Base-by-base conservation (phyloP, 352 stramenopile species). In the Peronospora farinosa region DNA sequence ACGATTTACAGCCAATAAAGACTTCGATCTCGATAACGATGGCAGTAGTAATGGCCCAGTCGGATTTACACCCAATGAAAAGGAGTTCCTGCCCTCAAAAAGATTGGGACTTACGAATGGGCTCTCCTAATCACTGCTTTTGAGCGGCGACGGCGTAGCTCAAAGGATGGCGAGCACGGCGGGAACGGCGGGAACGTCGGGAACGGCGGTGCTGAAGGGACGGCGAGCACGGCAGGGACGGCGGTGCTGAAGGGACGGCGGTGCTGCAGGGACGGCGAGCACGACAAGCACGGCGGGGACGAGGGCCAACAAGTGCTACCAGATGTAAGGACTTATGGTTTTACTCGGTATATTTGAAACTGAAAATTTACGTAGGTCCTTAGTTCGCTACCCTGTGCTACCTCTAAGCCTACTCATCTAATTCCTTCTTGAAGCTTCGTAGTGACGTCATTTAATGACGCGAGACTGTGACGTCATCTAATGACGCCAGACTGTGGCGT, bases 51-150 rank as follows among this genome's bases (percentile, higher is more conserved):
- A 32, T 45, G 39, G 23, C 23, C 17, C 39, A 21, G 39, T 45
- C 33, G 17, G 19, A 45, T 45, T 33, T 45, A 45, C 39, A 45
- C 21, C 39, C 39, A 33, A 45, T 45, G 23, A 32, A 31, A 27
- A 45, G 6, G 4, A 45, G 21, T 33, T 10, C 39, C 38, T 43
- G 38, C 17, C 38, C 38, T n/a, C 6, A 43, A 28, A 43, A 43
- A 28, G 19, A 30, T n/a, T n/a, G n/a, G n/a, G n/a, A n/a, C n/a
- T n/a, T n/a, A n/a, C n/a, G n/a, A n/a, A n/a, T n/a, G n/a, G n/a
- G n/a, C n/a, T n/a, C n/a, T n/a, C n/a, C n/a, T n/a, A n/a, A n/a
- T n/a, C n/a, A n/a, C n/a, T n/a, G n/a, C n/a, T n/a, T n/a, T 43
- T 30, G 16, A 17, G 27, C 16, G 28, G 38, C 8, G 38, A 27